Evolutionary conservation across 2,329 filamentous ascomycete genomes (phyloP), one percentile per base, ranked within the genome.

Genomic region (Pseudogymnoascus sp.): DNA sequence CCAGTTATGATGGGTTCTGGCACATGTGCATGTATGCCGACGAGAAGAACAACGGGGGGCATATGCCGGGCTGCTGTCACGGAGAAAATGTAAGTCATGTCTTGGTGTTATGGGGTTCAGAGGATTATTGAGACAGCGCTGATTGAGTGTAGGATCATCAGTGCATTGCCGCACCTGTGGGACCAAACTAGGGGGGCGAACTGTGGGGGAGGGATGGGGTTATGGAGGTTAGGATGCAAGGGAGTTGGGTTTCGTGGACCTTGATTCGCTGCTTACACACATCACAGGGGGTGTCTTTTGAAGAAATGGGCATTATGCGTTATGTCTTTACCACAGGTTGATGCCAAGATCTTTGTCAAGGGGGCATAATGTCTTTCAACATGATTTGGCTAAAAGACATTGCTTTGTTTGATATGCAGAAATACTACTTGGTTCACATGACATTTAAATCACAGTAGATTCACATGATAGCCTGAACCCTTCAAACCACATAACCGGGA

Each of bases 71-170:
- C 2, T 57, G 51, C 51, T 57, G 51, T 57, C 51, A 57, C 16
- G 51, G 51, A 34, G 51, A 57, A 57, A 57, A 57, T 57, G 51
- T 57, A 57, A 57, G 26, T 18, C 51, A 34, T 34, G 26, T 34
- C 26, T 34, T 18, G 12, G 21, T 26, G 42, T 26, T 10, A 57
- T 34, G 29, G 4, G 5, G 51, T 18, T 34, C n/a, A 4, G 26
- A 23, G 51, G 26, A 21, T 57, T 10, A 34, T 31, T 34, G n/a
- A n/a, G 10, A 57, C 5, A 18, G 29, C 12, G 10, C 51, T 57
- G 4, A 57, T 18, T 16, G n/a, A 7, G 29, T n/a, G n/a, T 34
- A 57, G 51, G 51, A 57, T 18, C 26, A 34, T 34, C 51, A 57
- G 18, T 57, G 51, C 16, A 57, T 57, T 34, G 26, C 51, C 5